A percentile compares a stretch with the other conserved stretches of the same genome.
Evolutionary conservation across 768 basidiomycete genomes (phyloP).

Genomic region (Candolleomyces eurysporus): DNA sequence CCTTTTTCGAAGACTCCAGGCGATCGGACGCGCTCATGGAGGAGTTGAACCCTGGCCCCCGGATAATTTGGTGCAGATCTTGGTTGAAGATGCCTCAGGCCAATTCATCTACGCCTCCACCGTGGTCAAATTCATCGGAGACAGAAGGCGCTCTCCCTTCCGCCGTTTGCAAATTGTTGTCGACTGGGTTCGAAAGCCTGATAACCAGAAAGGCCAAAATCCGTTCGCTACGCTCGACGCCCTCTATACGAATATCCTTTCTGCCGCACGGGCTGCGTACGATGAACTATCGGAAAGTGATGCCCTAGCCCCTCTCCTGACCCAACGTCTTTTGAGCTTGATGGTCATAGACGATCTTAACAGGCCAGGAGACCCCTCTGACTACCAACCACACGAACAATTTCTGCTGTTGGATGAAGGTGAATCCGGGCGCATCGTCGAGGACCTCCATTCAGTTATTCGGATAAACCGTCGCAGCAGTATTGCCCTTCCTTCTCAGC

Average conservation of each 20-base stretch:
- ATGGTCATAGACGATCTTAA: too few relatives aligned
- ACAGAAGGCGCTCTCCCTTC: background rate
- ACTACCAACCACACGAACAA: too few relatives aligned
- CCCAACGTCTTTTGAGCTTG: background rate
- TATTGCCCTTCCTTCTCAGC: too few relatives aligned
- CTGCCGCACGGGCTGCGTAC: background rate
- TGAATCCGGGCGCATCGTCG: background rate
- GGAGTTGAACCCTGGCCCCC: too few relatives aligned
- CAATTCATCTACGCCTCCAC: conserved; percentile 3
- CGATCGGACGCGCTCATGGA: too few relatives aligned
- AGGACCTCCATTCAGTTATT: background rate
- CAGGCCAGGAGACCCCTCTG: too few relatives aligned
- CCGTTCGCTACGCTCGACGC: background rate
- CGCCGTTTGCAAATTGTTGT: background rate
- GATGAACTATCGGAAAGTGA: too few relatives aligned
- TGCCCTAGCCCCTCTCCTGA: too few relatives aligned
- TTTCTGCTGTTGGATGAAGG: background rate
- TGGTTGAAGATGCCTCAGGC: background rate
- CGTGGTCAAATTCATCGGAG: conserved; percentile 2
- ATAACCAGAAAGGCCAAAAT: background rate
- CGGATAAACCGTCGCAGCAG: too few relatives aligned
- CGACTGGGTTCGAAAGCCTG: background rate
- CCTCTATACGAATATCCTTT: background rate
- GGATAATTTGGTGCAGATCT: too few relatives aligned
- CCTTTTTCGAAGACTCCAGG: background rate